These are phyloP conservation scores for Candida sithepensis DNA, from an alignment of 805 yeast genomes.

Conservation along the genomic window DNA sequence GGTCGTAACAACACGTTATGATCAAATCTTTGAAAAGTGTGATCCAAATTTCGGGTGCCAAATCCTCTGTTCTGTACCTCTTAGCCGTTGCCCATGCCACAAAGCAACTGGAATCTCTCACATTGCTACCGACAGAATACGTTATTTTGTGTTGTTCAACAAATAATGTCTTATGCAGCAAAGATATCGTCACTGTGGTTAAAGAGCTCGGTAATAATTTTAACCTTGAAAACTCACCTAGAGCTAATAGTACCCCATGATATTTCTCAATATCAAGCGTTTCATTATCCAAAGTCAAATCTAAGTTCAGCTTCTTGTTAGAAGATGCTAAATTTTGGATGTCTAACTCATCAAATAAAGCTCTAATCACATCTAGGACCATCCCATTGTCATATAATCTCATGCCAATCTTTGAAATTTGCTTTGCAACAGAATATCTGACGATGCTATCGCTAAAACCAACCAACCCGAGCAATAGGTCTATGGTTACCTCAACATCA, in stretches of 20 bases:
- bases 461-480: constrained; percentile 42
- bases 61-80: constrained; percentile 23
- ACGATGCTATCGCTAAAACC: constrained; percentile 50
- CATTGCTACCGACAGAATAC: constrained; percentile 56
- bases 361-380: constrained; percentile 38
- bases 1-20: constrained; percentile 60
- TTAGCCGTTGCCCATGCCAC: constrained; percentile 75
- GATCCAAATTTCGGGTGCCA: constrained; percentile 16
- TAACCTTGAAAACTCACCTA: constrained; percentile 44
- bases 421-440: constrained; percentile 65
- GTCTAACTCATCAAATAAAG: constrained; percentile 33
- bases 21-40: constrained; percentile 39
- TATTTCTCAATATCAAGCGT: constrained; percentile 38
- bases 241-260: constrained; percentile 56
- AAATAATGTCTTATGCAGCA: constrained; percentile 46
- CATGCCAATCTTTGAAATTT: constrained; percentile 47
- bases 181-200: constrained; percentile 28
- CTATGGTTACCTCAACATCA: constrained; percentile 45
- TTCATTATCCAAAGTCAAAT: constrained; percentile 25
- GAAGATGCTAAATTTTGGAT: constrained; percentile 12
- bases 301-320: background rate
- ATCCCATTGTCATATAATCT: constrained; percentile 31
- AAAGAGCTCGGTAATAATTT: constrained; percentile 16
- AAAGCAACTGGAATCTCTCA: constrained; percentile 83
- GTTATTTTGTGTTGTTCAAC: constrained; percentile 56